Evolutionary conservation across 768 basidiomycete species (phyloP).

Genomic region (Mycena leptocephala): DNA sequence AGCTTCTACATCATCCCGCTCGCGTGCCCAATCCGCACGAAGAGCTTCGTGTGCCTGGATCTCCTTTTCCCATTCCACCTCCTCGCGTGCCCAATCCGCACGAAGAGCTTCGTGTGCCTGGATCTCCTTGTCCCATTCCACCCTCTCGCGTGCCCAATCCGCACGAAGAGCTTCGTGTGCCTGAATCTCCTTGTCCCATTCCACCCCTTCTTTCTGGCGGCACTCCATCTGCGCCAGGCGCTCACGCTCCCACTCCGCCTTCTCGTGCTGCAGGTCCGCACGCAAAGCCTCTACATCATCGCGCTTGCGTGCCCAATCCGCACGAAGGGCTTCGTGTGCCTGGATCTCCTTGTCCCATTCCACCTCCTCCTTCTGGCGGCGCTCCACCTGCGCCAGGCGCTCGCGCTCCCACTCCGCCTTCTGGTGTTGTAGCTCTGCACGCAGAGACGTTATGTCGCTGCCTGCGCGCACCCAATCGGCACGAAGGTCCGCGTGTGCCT

Average conservation of each 20-base stretch:
- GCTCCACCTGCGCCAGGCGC: conserved; percentile 15
- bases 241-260: background rate
- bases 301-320: conserved; percentile 9
- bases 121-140: conserved; percentile 8
- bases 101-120: background rate
- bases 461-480: conserved; percentile 15
- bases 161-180: background rate
- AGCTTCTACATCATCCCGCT: background rate
- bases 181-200: conserved; percentile 10
- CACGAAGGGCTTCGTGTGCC: conserved; percentile 10
- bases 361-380: conserved; percentile 16
- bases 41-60: conserved; percentile 1
- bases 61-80: background rate
- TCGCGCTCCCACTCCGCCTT: conserved; percentile 18
- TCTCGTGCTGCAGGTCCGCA: background rate
- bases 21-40: conserved; percentile 4
- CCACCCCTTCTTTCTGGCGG: conserved; percentile 10
- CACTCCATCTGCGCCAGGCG: conserved; percentile 6
- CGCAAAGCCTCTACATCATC: conserved; percentile 1
- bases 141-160: background rate
- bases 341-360: conserved; percentile 19
- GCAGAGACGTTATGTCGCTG: conserved; percentile 10
- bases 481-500: conserved; percentile 15
- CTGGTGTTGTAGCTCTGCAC: conserved; percentile 14
- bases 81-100: background rate